Conservation (phyloP, 1,139 yeast species). For the Suhomyces bribrorum region DNA sequence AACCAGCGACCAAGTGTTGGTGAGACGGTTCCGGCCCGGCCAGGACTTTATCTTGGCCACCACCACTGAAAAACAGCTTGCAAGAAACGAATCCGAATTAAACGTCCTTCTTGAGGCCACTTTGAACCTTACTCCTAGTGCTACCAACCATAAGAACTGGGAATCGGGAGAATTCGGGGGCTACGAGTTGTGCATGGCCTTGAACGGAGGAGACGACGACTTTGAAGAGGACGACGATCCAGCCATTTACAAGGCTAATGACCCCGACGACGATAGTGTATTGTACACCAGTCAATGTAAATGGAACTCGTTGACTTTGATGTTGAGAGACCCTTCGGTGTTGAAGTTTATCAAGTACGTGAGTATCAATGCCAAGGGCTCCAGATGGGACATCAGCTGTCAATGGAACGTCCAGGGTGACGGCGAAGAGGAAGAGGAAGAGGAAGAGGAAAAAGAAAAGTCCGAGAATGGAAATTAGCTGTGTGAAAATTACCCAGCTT, state of each 20-base stretch:
- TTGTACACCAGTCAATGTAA: conserved; percentile 77
- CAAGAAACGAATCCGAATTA: conserved; percentile 40
- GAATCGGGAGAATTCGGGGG: conserved; percentile 90
- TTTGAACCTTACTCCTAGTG: conserved; percentile 73
- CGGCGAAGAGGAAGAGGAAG: conserved; percentile 25
- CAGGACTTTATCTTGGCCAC: conserved; percentile 93
- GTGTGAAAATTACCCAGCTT: no score
- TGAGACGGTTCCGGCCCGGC: conserved; percentile 93
- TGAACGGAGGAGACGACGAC: conserved; percentile 51
- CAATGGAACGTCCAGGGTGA: conserved; percentile 69
- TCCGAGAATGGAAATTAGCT: neutral
- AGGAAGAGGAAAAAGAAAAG: conserved; percentile 13
- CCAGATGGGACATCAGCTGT: conserved; percentile 87
- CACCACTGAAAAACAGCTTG: conserved; percentile 53
- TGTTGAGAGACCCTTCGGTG: conserved; percentile 81
- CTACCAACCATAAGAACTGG: conserved; percentile 60
- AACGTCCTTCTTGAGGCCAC: conserved; percentile 69
- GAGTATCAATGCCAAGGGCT: conserved; percentile 82
- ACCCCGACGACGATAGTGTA: conserved; percentile 72
- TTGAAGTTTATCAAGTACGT: conserved; percentile 91
- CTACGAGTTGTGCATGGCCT: conserved; percentile 84
- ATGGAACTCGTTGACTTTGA: conserved; percentile 79
- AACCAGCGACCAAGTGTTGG: conserved; percentile 64
- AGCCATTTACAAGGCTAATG: conserved; percentile 57
- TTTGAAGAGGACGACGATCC: conserved; percentile 51